Percentiles rank a stretch among this genome's conserved stretches.
phyloP scores from a whole-genome alignment of 2,329 filamentous ascomycete species.

The Paecilomyces sp. region DNA sequence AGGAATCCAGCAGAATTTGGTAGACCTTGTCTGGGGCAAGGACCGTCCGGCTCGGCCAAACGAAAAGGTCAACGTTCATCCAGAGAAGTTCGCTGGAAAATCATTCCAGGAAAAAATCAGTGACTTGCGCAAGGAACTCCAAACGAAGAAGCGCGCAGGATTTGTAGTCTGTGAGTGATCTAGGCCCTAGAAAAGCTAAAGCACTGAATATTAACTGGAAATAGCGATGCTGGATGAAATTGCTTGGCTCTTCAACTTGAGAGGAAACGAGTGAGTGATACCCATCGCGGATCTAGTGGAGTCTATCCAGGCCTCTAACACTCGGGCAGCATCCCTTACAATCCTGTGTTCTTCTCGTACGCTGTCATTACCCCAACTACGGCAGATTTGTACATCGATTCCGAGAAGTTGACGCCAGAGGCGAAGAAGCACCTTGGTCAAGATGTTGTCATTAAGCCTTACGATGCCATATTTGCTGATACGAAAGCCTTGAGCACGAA shows the following conservation, averaged over 20 bases:
- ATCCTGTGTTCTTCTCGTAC: conserved; percentile 97
- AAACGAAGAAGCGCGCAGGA: conserved; percentile 79
- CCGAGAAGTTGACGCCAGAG: conserved; percentile 64
- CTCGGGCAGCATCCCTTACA: conserved; percentile 69
- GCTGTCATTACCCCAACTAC: conserved; percentile 71
- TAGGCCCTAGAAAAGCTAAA: not conserved
- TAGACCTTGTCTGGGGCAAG: conserved; percentile 83
- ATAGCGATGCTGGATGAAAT: conserved; percentile 84
- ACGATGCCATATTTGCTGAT: conserved; percentile 73
- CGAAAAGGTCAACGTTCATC: conserved; percentile 67
- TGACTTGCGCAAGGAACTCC: conserved; percentile 82
- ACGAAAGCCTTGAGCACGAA: conserved; percentile 55
- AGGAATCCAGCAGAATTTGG: conserved; percentile 70
- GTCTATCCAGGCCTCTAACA: conserved; percentile 5
- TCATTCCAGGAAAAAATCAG: conserved; percentile 73
- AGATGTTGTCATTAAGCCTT: conserved; percentile 70
- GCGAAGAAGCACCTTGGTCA: conserved; percentile 63
- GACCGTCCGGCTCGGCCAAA: conserved; percentile 67
- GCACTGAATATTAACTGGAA: not conserved
- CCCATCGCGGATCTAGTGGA: not conserved
- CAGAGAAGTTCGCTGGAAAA: conserved; percentile 71
- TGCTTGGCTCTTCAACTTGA: conserved; percentile 96
- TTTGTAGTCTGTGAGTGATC: conserved; percentile 64
- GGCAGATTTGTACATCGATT: conserved; percentile 78
- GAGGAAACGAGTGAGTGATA: conserved; percentile 67